Conservation (phyloP, 2,329 filamentous ascomycete genomes). For the Paecilomyces sp. region DNA sequence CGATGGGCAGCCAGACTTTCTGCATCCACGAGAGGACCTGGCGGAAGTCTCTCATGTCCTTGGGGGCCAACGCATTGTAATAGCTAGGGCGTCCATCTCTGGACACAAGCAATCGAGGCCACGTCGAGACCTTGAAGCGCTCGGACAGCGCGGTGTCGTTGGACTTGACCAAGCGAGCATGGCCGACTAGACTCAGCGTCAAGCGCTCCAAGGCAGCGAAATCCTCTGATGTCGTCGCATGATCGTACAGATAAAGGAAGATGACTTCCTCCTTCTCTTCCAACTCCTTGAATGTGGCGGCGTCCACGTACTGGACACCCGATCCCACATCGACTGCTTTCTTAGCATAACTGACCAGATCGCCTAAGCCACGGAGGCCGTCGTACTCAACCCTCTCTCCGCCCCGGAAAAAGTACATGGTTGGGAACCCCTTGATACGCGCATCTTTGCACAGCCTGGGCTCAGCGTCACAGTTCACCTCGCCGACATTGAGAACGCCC, state of each 20-base stretch:
- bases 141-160: constrained; percentile 67
- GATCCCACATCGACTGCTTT: constrained; percentile 72
- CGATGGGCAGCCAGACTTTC: constrained; percentile 89
- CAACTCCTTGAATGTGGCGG: constrained; percentile 66
- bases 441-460: constrained; percentile 88
- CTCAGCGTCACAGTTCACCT: constrained; percentile 90
- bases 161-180: constrained; percentile 88
- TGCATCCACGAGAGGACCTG: constrained; percentile 88
- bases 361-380: constrained; percentile 83
- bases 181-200: constrained; percentile 80
- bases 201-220: constrained; percentile 82
- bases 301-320: constrained; percentile 75
- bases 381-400: constrained; percentile 90
- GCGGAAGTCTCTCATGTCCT: constrained; percentile 83
- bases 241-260: constrained; percentile 96
- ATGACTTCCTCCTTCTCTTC: constrained; percentile 93
- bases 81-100: constrained; percentile 85
- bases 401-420: constrained; percentile 85
- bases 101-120: constrained; percentile 86
- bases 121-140: constrained; percentile 91
- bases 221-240: constrained; percentile 87
- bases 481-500: constrained; percentile 80
- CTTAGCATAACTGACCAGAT: constrained; percentile 78
- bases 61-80: constrained; percentile 77
- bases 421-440: constrained; percentile 71